Evolutionary conservation across 495 filamentous ascomycete genomes (phyloP).

Genomic region (Hypoxylon crocopeplum): DNA sequence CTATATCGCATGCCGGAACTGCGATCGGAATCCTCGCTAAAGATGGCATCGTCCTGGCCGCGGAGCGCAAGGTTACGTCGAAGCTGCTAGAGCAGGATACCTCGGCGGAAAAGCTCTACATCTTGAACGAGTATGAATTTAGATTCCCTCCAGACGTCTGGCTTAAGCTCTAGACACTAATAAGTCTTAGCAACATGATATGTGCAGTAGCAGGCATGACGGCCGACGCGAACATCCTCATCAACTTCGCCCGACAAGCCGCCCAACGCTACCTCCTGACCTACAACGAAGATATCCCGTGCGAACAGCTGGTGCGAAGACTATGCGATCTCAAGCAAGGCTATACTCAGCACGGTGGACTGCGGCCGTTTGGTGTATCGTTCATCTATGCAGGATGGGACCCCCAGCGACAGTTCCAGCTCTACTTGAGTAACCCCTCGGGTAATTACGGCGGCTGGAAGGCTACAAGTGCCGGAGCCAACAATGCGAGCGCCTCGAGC

Average conservation of each 20-base stretch:
- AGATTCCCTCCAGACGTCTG: neutral
- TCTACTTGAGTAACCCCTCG: conserved; percentile 99
- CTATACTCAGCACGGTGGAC: conserved; percentile 98
- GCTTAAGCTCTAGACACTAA: neutral
- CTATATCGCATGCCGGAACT: conserved; percentile 97
- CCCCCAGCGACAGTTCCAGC: conserved; percentile 91
- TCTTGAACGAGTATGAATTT: conserved; percentile 86
- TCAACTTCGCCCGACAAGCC: conserved; percentile 97
- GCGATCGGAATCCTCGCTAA: conserved; percentile 95
- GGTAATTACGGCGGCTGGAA: conserved; percentile 99
- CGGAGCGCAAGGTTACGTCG: conserved; percentile 99
- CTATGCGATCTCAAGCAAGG: conserved; percentile 99
- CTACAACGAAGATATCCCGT: conserved; percentile 99
- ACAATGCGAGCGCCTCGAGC: conserved; percentile 97
- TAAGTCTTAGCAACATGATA: conserved; percentile 88
- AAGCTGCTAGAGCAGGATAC: conserved; percentile 99
- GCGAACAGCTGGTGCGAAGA: conserved; percentile 95
- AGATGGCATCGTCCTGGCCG: conserved; percentile 97
- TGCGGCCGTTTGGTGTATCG: conserved; percentile 96
- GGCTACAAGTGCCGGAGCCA: conserved; percentile 95
- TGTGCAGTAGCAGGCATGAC: conserved; percentile 99
- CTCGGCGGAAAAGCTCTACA: conserved; percentile 99
- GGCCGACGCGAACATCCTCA: conserved; percentile 98
- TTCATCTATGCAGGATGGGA: conserved; percentile 99
- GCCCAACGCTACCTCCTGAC: conserved; percentile 97